These are phyloP conservation scores for Terfezia boudieri DNA, from an alignment of 495 filamentous ascomycete species.

Conservation along the genomic window DNA sequence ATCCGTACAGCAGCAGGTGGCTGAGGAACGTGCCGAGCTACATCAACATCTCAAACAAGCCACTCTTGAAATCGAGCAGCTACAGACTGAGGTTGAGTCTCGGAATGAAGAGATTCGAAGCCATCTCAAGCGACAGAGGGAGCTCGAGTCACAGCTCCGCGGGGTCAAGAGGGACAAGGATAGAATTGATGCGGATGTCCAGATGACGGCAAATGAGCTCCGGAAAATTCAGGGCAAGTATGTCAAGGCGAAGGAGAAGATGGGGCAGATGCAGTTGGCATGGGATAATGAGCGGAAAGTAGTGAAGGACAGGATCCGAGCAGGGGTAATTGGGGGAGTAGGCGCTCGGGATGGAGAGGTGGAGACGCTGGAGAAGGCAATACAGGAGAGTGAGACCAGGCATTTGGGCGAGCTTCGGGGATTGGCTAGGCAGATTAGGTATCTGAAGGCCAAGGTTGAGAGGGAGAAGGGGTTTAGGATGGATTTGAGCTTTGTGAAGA, in stretches of 20 bases:
- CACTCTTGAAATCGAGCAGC: conserved; percentile 42
- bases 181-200: conserved; percentile 27
- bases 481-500: conserved; percentile 61
- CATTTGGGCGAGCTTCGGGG: conserved; percentile 68
- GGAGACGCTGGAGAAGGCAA: conserved; percentile 24
- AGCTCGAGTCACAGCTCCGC: conserved; percentile 33
- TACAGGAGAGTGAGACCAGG: conserved; percentile 27
- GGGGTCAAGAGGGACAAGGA: conserved; percentile 37
- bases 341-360: conserved; percentile 23
- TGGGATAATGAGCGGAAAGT: conserved; percentile 29
- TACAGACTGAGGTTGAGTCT: conserved; percentile 34
- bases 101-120: conserved; percentile 27
- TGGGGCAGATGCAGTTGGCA: conserved; percentile 22
- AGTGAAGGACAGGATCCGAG: conserved; percentile 23
- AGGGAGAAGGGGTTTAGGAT: conserved; percentile 60
- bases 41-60: conserved; percentile 42
- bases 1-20: conserved; percentile 19
- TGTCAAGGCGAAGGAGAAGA: conserved; percentile 29
- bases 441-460: conserved; percentile 53
- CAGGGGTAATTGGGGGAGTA: conserved; percentile 20
- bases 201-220: conserved; percentile 29
- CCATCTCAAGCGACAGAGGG: conserved; percentile 23
- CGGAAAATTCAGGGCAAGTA: conserved; percentile 32
- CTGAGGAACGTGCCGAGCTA: conserved; percentile 42
- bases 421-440: conserved; percentile 70